phyloP scores from a whole-genome alignment of 148 eudicot species.

The Chenopodium suecicum region DNA sequence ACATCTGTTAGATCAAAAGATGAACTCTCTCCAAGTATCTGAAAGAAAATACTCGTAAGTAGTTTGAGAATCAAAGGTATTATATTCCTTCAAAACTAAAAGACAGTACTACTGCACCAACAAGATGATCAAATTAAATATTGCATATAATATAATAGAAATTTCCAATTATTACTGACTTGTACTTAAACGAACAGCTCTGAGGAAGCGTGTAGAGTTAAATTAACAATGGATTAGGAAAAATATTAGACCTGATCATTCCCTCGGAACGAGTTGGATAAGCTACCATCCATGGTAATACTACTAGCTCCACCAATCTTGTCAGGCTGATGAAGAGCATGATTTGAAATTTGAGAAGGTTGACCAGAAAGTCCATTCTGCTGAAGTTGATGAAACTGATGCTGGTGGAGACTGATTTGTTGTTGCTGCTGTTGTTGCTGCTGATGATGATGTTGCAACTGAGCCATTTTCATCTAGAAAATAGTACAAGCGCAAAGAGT shows the following conservation, averaged over 20 bases:
- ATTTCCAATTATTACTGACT: background rate
- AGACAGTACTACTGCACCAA: background rate
- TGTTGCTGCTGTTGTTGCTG: conserved; percentile 32
- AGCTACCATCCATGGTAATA: conserved; percentile 67
- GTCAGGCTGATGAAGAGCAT: conserved; percentile 51
- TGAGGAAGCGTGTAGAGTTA: background rate
- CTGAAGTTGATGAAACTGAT: conserved; percentile 50
- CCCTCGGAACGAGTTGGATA: conserved; percentile 71
- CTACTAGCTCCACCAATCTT: conserved; percentile 53
- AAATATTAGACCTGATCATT: conserved; percentile 70
- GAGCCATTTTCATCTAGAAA: conserved; percentile 60
- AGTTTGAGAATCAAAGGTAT: background rate
- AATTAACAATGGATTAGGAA: background rate
- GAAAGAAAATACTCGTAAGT: background rate
- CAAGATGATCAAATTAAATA: background rate
- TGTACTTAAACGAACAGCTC: background rate
- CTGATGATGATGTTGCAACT: conserved; percentile 45
- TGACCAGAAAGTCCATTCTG: conserved; percentile 56
- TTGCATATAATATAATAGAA: background rate
- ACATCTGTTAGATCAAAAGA: background rate
- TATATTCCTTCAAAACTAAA: background rate
- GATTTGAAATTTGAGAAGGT: conserved; percentile 51
- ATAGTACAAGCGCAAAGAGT: background rate
- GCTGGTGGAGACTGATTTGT: conserved; percentile 33
- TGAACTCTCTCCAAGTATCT: background rate